phyloP scores from a whole-genome alignment of 352 stramenopile species.

The Pythium chondricola region DNA sequence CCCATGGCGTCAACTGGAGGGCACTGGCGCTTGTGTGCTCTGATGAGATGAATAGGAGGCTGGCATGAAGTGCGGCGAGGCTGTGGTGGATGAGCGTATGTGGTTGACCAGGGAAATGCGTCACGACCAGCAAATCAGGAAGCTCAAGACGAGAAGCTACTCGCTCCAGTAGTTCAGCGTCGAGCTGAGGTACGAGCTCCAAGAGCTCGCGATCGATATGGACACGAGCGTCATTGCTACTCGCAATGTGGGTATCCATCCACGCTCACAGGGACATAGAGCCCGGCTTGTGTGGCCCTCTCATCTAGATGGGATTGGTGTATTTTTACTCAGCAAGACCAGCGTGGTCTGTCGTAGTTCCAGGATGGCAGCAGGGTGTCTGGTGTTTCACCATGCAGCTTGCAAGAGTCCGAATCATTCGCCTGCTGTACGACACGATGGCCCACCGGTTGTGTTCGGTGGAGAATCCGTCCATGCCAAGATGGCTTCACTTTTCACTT shows the following conservation, averaged over 20 bases:
- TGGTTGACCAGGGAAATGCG: slow-evolving; percentile 31
- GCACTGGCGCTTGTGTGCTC: slow-evolving; percentile 17
- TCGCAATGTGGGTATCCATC: too few relatives aligned
- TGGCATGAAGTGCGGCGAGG: slow-evolving; percentile 27
- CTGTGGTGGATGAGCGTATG: slow-evolving; percentile 35
- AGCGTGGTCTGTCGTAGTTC: too few relatives aligned
- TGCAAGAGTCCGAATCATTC: too few relatives aligned
- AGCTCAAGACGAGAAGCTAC: slow-evolving; percentile 18
- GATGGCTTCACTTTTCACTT: too few relatives aligned
- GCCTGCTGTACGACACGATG: too few relatives aligned
- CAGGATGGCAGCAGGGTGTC: too few relatives aligned
- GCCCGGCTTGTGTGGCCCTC: not conserved
- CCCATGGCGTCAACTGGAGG: slow-evolving; percentile 32
- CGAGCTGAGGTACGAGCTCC: not conserved
- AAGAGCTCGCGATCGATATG: slow-evolving; percentile 1
- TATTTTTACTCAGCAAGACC: too few relatives aligned
- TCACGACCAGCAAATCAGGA: slow-evolving; percentile 37
- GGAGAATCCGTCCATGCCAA: too few relatives aligned
- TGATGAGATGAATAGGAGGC: slow-evolving; percentile 35
- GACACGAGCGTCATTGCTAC: not conserved
- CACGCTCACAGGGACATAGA: not conserved
- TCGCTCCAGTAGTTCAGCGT: not conserved
- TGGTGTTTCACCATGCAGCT: too few relatives aligned
- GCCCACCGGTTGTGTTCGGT: too few relatives aligned
- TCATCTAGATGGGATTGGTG: too few relatives aligned